Evolutionary conservation across 495 filamentous ascomycete species (phyloP).

Genomic region (Immersiella caudata): DNA sequence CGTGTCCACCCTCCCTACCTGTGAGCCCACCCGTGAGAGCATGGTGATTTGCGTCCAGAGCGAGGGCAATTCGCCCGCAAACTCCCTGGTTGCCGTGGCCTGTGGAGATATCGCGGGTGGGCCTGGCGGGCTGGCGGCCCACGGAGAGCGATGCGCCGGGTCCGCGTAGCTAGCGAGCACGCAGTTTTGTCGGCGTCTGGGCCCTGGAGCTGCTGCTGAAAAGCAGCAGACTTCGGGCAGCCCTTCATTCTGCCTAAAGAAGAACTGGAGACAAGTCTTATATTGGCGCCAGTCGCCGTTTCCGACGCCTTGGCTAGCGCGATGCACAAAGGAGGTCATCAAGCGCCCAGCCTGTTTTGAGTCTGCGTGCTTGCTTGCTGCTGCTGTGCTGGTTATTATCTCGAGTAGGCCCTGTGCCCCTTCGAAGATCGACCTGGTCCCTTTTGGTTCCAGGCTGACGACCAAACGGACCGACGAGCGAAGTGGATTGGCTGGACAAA

Average conservation of each 20-base stretch:
- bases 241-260: slow-evolving; percentile 21
- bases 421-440: slow-evolving; percentile 1
- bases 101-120: slow-evolving; percentile 2
- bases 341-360: background rate
- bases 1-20: background rate
- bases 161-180: background rate
- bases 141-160: slow-evolving; percentile 29
- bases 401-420: slow-evolving; percentile 9
- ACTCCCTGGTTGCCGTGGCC: background rate
- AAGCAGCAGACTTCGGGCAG: background rate
- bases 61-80: background rate
- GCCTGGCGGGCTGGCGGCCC: slow-evolving; percentile 13
- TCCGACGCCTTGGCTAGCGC: slow-evolving; percentile 30
- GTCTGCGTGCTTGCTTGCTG: background rate
- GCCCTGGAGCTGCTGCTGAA: slow-evolving; percentile 19
- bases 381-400: slow-evolving; percentile 6
- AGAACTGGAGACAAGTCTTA: slow-evolving; percentile 17
- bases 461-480: background rate
- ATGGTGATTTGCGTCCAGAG: background rate
- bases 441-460: slow-evolving; percentile 1
- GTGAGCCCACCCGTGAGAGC: background rate
- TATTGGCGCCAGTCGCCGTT: slow-evolving; percentile 29
- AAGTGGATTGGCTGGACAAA: background rate
- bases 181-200: slow-evolving; percentile 21
- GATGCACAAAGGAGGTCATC: slow-evolving; percentile 19